Evolutionary conservation across 768 basidiomycete species (phyloP).

Genomic region (Boletus reticulatus): DNA sequence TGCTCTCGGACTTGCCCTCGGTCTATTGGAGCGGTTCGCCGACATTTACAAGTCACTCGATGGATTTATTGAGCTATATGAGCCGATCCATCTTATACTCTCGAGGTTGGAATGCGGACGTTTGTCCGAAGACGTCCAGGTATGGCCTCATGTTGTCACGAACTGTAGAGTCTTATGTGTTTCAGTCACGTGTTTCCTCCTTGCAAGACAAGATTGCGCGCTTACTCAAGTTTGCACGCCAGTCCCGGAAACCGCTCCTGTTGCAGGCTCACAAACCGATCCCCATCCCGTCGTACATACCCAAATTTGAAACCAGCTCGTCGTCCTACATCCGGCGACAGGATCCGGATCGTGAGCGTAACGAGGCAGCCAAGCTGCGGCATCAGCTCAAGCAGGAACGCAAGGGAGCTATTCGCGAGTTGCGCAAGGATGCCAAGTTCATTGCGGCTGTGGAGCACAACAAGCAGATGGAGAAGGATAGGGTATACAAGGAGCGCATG

Average conservation of each 20-base stretch:
- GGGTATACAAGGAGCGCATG: slow-evolving; percentile 76
- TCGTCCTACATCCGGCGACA: slow-evolving; percentile 76
- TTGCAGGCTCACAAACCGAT: slow-evolving; percentile 96
- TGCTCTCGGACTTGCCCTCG: slow-evolving; percentile 59
- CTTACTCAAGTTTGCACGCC: slow-evolving; percentile 68
- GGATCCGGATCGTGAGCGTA: slow-evolving; percentile 92
- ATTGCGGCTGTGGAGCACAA: slow-evolving; percentile 85
- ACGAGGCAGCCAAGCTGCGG: slow-evolving; percentile 81
- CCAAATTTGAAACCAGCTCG: slow-evolving; percentile 81
- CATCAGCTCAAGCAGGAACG: slow-evolving; percentile 91
- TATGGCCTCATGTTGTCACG: slow-evolving; percentile 27
- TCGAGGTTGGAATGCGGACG: slow-evolving; percentile 44
- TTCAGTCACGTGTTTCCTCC: slow-evolving; percentile 47
- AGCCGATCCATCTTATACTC: slow-evolving; percentile 64
- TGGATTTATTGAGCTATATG: slow-evolving; percentile 83
- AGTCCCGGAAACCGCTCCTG: slow-evolving; percentile 72
- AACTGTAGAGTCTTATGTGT: slow-evolving; percentile 10
- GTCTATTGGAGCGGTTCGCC: slow-evolving; percentile 65
- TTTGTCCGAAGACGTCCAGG: slow-evolving; percentile 56
- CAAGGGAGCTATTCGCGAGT: slow-evolving; percentile 94
- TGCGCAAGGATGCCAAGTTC: slow-evolving; percentile 94
- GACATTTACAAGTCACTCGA: slow-evolving; percentile 75
- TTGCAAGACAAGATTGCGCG: slow-evolving; percentile 52
- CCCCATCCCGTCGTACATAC: slow-evolving; percentile 89
- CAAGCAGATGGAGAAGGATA: slow-evolving; percentile 84